Evolutionary conservation across 805 yeast genomes (phyloP).

Genomic region (Pichia cephalocereana): DNA sequence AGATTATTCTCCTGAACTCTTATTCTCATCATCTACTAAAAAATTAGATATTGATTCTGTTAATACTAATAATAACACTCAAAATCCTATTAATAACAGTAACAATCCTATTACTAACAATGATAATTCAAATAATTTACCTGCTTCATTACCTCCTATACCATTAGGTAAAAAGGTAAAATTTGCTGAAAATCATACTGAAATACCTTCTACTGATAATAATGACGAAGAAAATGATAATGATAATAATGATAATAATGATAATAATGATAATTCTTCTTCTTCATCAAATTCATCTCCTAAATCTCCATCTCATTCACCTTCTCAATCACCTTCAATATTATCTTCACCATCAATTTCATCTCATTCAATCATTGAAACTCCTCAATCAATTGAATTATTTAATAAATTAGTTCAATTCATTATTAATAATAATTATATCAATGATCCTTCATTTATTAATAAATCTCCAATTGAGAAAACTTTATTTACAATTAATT

Average conservation of each 20-base stretch:
- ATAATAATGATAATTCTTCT: not conserved
- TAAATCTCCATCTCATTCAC: not conserved
- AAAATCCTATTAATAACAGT: no score
- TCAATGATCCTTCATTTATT: slow-evolving; percentile 29
- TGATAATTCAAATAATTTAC: not conserved
- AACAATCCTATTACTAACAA: no score
- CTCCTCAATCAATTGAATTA: slow-evolving; percentile 1
- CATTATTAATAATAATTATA: slow-evolving; percentile 22
- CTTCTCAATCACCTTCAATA: not conserved
- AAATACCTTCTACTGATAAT: not conserved
- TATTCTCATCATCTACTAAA: not conserved
- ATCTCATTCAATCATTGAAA: not conserved
- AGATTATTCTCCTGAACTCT: not conserved
- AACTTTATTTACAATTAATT: slow-evolving; percentile 25
- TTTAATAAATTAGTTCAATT: slow-evolving; percentile 26
- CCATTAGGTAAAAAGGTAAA: slow-evolving; percentile 4
- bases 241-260: no score
- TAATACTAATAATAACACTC: no score
- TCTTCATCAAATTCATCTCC: not conserved
- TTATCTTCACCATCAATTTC: not conserved
- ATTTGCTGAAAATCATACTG: slow-evolving; percentile 3
- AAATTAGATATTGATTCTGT: no score
- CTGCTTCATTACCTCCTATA: not conserved
- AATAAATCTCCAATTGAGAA: slow-evolving; percentile 27
- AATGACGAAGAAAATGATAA: no score